Percentiles rank a stretch among this genome's conserved stretches.
These are phyloP conservation scores for Eimeria maxima DNA, from an alignment of 169 alveolate genomes.

Conservation along the genomic window DNA sequence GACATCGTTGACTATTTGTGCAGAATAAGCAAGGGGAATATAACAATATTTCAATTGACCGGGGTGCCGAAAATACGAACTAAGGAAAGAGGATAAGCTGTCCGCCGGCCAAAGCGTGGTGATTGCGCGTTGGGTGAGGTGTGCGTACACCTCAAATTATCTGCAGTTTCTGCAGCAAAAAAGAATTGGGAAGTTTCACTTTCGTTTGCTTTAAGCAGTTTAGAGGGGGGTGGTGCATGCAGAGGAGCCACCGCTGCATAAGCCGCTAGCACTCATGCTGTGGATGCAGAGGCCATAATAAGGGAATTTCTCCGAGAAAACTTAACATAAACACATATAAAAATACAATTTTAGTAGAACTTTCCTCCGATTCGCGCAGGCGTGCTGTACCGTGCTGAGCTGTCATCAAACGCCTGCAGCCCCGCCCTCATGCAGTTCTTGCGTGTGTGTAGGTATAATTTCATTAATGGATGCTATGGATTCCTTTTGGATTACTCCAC, in stretches of 20 bases:
- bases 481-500: not conserved
- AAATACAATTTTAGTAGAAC: not conserved
- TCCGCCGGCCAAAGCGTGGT: not conserved
- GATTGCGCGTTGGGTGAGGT: not conserved
- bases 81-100: not conserved
- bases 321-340: not conserved
- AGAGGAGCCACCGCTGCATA: constrained; percentile 13
- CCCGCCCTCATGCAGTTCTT: not conserved
- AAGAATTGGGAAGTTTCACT: not conserved
- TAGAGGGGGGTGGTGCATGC: constrained; percentile 36
- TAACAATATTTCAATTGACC: not conserved
- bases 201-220: not conserved
- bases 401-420: not conserved
- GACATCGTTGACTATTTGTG: constrained; percentile 44
- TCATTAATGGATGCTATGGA: not conserved
- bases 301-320: not conserved
- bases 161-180: not conserved
- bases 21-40: not conserved
- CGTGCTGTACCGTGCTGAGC: not conserved
- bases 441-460: not conserved
- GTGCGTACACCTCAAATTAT: constrained; percentile 26
- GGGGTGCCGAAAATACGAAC: not conserved
- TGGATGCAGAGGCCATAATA: not conserved
- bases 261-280: not conserved
- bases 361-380: constrained; percentile 2